Conservation (phyloP, 139 green algal genomes). For the Chlorella vulgaris region DNA sequence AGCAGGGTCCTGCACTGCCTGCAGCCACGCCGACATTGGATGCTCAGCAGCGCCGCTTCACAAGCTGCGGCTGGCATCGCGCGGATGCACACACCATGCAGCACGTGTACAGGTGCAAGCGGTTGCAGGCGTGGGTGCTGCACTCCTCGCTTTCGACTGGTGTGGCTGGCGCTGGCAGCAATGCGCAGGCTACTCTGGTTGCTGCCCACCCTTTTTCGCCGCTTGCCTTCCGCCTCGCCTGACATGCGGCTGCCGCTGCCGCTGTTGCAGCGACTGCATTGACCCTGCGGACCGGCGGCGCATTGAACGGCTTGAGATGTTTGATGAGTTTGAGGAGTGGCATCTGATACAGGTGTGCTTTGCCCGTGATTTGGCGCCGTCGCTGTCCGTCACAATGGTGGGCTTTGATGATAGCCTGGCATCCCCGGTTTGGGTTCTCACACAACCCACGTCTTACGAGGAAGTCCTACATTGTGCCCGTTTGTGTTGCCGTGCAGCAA, state of each 20-base stretch:
- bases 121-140: not conserved
- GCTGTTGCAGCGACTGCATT: conserved; percentile 37
- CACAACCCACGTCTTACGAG: no score
- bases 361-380: not conserved
- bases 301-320: conserved; percentile 62
- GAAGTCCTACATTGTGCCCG: no score
- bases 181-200: not conserved
- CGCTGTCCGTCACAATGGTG: not conserved
- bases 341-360: conserved; percentile 86
- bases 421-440: no score
- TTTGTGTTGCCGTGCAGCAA: no score
- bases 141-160: no score
- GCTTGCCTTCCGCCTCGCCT: no score
- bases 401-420: not conserved
- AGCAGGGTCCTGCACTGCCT: not conserved
- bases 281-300: conserved; percentile 58
- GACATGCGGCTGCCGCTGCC: not conserved
- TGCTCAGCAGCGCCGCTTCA: conserved; percentile 63
- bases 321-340: conserved; percentile 98
- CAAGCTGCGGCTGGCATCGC: conserved; percentile 58
- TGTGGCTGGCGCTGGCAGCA: not conserved
- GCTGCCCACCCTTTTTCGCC: no score
- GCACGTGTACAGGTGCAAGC: conserved; percentile 65
- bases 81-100: conserved; percentile 72
- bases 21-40: conserved; percentile 67